Base-by-base conservation (phyloP, 2,329 filamentous ascomycete genomes). In the Talaromyces sp. region DNA sequence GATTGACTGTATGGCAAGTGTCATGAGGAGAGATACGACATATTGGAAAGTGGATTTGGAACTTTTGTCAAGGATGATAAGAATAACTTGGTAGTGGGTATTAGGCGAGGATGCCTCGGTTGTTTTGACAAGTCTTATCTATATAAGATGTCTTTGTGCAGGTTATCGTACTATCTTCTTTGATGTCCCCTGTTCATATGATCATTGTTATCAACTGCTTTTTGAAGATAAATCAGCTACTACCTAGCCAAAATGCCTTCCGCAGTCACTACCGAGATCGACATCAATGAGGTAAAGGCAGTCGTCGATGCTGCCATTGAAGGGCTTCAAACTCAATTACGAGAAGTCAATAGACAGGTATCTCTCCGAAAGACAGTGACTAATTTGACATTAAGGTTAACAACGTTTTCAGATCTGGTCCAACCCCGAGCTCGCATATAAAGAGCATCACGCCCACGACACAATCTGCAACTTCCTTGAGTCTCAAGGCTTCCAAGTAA, bases 371-470 rank as follows among this genome's bases (percentile, higher is more conserved):
- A 37, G 13, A 10, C 2, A 37, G 27, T 31, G 27, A 31, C 3
- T 31, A 31, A 31, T 1, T 31, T 7, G 27, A 31, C 7, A 31
- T 8, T 31, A 7, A 31, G 3, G 27, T 7, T 31, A 7, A 27
- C 24, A 9, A 31, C 14, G 4, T 10, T 11, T 16, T 13, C 31
- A 68, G 68, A 69, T 70, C 19, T 66, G 66, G 39, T 59, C 62
- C 7, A 68, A 69, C 33, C 68, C 67, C 1, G 69, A 71, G 45
- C 60, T 69, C 19, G 68, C 59, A 6, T 70, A 69, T 19, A 19
- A 70, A 60, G 69, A 71, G 35, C 27, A 64, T 22, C 31, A 65
- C 14, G 68, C 68, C 3, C 70, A 71, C 43, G 61, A 70, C 52
- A 62, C 61, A 9, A 54, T 69, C 14, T 68, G 67, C 24, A 22